These are phyloP conservation scores for Chaetomiaceae sp. DNA, from an alignment of 2,329 filamentous ascomycete genomes.

Conservation along the genomic window DNA sequence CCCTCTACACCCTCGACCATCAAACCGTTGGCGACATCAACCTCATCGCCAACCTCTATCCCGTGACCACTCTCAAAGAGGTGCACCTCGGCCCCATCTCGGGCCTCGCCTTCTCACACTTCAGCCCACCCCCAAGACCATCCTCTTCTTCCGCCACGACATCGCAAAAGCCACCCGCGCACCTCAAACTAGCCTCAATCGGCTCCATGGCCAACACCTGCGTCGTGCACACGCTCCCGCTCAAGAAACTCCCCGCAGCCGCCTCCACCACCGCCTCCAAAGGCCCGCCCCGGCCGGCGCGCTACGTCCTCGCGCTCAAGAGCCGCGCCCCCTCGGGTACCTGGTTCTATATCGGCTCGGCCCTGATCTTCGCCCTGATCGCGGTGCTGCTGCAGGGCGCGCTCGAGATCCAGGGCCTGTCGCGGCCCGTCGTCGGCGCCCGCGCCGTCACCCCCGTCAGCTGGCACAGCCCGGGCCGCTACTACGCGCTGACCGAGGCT, in stretches of 20 bases:
- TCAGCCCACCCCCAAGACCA: slow-evolving; percentile 33
- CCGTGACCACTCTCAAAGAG: slow-evolving; percentile 46
- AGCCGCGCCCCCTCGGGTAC: slow-evolving; percentile 46
- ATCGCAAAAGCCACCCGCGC: slow-evolving; percentile 45
- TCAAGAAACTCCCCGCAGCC: slow-evolving; percentile 43
- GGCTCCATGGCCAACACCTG: slow-evolving; percentile 69
- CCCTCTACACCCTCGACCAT: slow-evolving; percentile 72
- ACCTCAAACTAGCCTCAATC: slow-evolving; percentile 72
- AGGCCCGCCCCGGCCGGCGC: slow-evolving; percentile 40
- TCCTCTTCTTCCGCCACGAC: neutral
- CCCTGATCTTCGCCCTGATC: slow-evolving; percentile 54
- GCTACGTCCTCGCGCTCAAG: slow-evolving; percentile 63
- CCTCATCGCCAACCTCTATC: slow-evolving; percentile 46
- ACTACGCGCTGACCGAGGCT: neutral
- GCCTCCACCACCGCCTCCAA: slow-evolving; percentile 21
- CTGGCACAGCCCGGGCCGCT: slow-evolving; percentile 26
- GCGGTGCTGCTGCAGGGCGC: slow-evolving; percentile 57
- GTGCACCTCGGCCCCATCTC: slow-evolving; percentile 56
- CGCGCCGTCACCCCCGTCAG: slow-evolving; percentile 47
- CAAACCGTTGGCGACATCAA: slow-evolving; percentile 40
- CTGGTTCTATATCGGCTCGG: slow-evolving; percentile 47
- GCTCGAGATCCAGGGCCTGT: slow-evolving; percentile 55
- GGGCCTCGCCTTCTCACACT: slow-evolving; percentile 51
- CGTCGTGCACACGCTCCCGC: slow-evolving; percentile 71
- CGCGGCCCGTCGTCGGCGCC: slow-evolving; percentile 50